These are phyloP conservation scores for Ampelocalamus luodianensis DNA, from an alignment of 176 grass and related monocot genomes.

Conservation along the genomic window DNA sequence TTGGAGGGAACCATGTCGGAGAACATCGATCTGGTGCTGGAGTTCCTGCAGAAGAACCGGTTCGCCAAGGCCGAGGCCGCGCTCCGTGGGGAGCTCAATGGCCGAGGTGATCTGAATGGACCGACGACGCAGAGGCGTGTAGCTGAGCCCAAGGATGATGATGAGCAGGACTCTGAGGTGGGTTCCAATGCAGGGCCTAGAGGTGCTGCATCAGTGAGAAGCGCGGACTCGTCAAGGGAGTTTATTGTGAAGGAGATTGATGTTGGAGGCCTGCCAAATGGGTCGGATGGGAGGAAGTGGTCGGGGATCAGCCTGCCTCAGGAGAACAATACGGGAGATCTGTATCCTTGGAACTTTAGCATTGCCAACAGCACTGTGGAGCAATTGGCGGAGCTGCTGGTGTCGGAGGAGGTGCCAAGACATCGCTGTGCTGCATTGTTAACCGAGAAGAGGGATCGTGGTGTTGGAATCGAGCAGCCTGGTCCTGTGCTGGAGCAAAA, in stretches of 20 bases:
- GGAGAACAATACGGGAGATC: constrained; percentile 58
- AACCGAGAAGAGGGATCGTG: constrained; percentile 60
- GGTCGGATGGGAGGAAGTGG: constrained; percentile 53
- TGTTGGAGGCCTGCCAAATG: constrained; percentile 55
- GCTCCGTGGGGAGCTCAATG: constrained; percentile 75
- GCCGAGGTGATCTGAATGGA: constrained; percentile 39
- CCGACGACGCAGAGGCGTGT: constrained; percentile 5
- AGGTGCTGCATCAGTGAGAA: constrained; percentile 42
- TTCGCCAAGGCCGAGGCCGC: constrained; percentile 90
- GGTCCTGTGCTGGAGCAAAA: constrained; percentile 51
- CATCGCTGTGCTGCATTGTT: constrained; percentile 43
- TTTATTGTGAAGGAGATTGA: constrained; percentile 97
- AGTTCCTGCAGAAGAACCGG: constrained; percentile 86
- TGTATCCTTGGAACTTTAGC: constrained; percentile 87
- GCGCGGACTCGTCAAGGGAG: constrained; percentile 71
- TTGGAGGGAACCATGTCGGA: constrained; percentile 72
- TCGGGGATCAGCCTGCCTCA: constrained; percentile 40
- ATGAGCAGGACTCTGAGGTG: constrained; percentile 37
- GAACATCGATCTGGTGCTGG: constrained; percentile 88
- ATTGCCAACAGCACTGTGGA: constrained; percentile 64
- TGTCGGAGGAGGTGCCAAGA: constrained; percentile 67
- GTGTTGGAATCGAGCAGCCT: constrained; percentile 56
- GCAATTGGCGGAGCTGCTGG: constrained; percentile 69
- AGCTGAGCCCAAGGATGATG: constrained; percentile 32
- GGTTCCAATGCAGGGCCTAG: constrained; percentile 39